Percentiles rank a stretch among this genome's conserved stretches.
Evolutionary conservation across 371 early-diverging fungal genomes (phyloP).

Genomic region (Mortierella sp.): DNA sequence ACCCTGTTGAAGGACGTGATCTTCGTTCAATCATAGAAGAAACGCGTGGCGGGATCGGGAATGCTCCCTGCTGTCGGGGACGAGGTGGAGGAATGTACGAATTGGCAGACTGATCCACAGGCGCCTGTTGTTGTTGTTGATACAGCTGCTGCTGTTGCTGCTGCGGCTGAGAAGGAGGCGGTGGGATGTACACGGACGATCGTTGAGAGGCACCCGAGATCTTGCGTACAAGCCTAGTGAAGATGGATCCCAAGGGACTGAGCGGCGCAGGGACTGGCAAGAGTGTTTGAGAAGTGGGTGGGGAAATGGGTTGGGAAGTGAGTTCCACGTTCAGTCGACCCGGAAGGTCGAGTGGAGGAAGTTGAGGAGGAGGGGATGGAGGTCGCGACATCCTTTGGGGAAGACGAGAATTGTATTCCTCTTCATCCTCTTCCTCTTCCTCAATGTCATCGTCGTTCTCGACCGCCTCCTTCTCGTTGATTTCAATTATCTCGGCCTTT

Average conservation of each 20-base stretch:
- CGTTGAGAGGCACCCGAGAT: neutral
- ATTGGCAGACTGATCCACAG: neutral
- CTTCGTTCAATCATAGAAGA: no score
- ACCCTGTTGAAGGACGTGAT: neutral
- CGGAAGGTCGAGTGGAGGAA: constrained; percentile 3
- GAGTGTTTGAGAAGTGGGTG: no score
- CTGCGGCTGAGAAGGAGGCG: neutral
- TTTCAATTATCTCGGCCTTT: no score
- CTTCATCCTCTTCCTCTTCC: no score
- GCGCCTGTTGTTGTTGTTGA: neutral
- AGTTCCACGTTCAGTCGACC: neutral
- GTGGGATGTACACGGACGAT: neutral
- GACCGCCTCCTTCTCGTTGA: neutral
- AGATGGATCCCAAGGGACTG: no score
- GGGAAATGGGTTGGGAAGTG: no score
- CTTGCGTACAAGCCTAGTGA: no score
- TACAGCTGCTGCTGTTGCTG: neutral
- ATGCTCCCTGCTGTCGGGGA: neutral
- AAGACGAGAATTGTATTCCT: no score
- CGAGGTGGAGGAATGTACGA: neutral
- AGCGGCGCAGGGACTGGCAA: no score
- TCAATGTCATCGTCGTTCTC: neutral
- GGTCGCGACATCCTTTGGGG: no score
- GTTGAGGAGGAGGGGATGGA: neutral
- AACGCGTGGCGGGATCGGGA: no score